Base-by-base conservation (phyloP, 1,284 basidiomycete species). In the Exobasidium rhododendri region DNA sequence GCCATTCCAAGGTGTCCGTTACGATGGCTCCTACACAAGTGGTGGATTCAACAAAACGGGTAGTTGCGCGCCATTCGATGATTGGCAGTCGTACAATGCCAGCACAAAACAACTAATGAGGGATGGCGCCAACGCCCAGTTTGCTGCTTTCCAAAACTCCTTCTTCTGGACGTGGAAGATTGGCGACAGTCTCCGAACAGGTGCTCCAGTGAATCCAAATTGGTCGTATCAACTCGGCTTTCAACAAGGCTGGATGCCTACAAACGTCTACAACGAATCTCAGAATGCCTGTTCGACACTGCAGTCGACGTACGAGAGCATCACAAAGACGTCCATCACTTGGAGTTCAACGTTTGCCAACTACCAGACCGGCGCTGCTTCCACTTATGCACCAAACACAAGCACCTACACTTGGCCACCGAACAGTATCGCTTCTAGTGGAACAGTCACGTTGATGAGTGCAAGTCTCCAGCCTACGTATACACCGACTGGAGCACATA, bases 121-220 rank as follows among this genome's bases (percentile, higher is more conserved):
- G 7, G 56, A 62, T 6, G 70, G 73, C 13, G 68, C 72, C 0
- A 55, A 68, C 28, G 66, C 71, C 3, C 59, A 58, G 20, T 73
- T 75, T 65, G 68, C 70, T 51, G 65, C 70, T 3, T 56, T 74
- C 35, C 70, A 65, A 45, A 72, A 76, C 63, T 76, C 67, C 40
- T 77, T 68, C 56, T 70, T 70, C 54, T 70, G 68, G 68, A 70
- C 66, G 13, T 70, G 68, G 68, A 68, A 61, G 43, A 70, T 68
- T 52, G 64, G 64, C 11, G 50, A 59, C 44, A 65, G 61, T 14
- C 24, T 69, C 13, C 49, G 63, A 17, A 72, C 69, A n/a, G 66
- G 64, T 29, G 58, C 65, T 30, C 68, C 69, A 47, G 64, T 64
- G 5, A 70, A 63, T 54, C 68, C 68, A 3, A 47, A 66, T 50